Conservation (phyloP, 441 rosid genomes). For the Brassica balearica region DNA sequence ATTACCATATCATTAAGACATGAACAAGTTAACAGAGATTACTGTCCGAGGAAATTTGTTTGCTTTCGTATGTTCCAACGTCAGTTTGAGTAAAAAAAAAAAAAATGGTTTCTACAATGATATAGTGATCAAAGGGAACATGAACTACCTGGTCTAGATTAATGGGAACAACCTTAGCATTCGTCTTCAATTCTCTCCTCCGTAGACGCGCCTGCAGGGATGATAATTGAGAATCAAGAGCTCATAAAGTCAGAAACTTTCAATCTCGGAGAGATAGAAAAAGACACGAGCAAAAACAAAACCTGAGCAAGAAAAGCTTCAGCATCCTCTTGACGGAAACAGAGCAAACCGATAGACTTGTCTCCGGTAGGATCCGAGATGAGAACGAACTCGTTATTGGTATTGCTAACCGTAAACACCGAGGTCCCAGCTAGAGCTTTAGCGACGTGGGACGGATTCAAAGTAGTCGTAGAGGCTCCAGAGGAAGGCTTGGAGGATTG, state of each 20-base stretch:
- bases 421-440: constrained; percentile 77
- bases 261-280: background rate
- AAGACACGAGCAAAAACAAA: background rate
- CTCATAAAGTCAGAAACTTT: constrained; percentile 22
- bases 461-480: constrained; percentile 25
- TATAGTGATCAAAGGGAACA: background rate
- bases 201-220: constrained; percentile 69
- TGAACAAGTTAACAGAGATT: background rate
- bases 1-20: background rate
- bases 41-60: background rate
- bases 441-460: constrained; percentile 67
- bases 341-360: constrained; percentile 87
- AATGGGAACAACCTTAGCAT: constrained; percentile 85
- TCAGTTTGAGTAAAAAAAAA: background rate
- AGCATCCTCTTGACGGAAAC: constrained; percentile 93
- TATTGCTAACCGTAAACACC: constrained; percentile 84
- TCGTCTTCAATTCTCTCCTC: constrained; percentile 69
- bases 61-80: constrained; percentile 9
- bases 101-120: constrained; percentile 10
- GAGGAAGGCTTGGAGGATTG: constrained; percentile 54
- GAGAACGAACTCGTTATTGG: constrained; percentile 90
- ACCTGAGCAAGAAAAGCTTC: constrained; percentile 92
- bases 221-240: background rate
- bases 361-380: constrained; percentile 81
- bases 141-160: constrained; percentile 78